Evolutionary conservation across 768 basidiomycete genomes (phyloP).

Genomic region (Phylloporus sp.): DNA sequence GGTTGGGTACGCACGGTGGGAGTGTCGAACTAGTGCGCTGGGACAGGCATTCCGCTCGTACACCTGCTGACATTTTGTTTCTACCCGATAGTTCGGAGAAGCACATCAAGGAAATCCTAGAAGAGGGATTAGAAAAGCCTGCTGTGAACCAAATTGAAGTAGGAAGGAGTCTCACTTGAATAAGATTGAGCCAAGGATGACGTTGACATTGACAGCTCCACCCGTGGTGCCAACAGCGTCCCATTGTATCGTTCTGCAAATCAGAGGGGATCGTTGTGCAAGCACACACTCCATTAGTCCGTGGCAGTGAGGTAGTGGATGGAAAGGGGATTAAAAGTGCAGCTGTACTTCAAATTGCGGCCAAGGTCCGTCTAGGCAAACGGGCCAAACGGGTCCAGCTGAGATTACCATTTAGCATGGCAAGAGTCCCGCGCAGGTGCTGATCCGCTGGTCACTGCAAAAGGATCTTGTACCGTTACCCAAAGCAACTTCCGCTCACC

Average conservation of each 20-base stretch:
- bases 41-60: background rate
- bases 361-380: constrained; percentile 42
- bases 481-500: constrained; percentile 62
- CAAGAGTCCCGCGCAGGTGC: constrained; percentile 38
- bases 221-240: constrained; percentile 74
- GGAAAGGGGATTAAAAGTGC: constrained; percentile 44
- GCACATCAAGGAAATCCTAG: constrained; percentile 24
- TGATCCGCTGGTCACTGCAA: constrained; percentile 53
- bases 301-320: constrained; percentile 31
- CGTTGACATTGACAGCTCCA: constrained; percentile 49
- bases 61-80: background rate
- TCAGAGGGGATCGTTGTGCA: constrained; percentile 56
- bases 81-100: constrained; percentile 18
- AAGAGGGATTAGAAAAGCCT: constrained; percentile 24
- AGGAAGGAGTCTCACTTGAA: background rate
- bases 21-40: constrained; percentile 46
- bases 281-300: constrained; percentile 72
- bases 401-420: constrained; percentile 18
- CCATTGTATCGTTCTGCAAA: constrained; percentile 69
- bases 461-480: constrained; percentile 64
- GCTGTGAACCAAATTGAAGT: constrained; percentile 31
- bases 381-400: background rate
- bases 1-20: constrained; percentile 40
- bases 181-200: background rate
- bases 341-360: constrained; percentile 46